These are phyloP conservation scores for Cutaneotrichosporon arboriforme DNA, from an alignment of 1,284 basidiomycete species.

Conservation along the genomic window DNA sequence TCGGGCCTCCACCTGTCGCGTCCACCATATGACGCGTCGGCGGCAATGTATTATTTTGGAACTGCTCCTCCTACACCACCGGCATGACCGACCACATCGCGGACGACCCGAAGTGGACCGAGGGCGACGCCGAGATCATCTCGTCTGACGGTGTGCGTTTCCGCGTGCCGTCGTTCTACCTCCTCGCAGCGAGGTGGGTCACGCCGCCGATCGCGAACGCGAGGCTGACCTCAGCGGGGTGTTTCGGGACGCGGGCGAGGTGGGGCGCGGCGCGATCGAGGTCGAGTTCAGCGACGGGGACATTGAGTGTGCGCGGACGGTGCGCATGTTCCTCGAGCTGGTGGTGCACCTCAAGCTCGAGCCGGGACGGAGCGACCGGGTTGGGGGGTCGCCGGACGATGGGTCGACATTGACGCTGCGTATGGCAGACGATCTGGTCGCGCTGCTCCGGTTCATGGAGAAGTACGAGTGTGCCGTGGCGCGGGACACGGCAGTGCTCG, in stretches of 20 bases:
- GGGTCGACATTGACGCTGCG: background rate
- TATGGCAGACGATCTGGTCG: background rate
- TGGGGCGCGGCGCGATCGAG: background rate
- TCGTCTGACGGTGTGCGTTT: constrained; percentile 2
- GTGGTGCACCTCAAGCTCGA: background rate
- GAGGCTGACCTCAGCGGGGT: constrained; percentile 1
- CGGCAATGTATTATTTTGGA: background rate
- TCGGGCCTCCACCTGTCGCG: background rate
- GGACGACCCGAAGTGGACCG: background rate
- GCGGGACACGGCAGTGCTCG: background rate
- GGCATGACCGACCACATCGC: background rate
- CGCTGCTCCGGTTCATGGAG: background rate
- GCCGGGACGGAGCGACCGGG: background rate
- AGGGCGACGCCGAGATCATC: constrained; percentile 7
- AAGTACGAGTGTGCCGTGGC: constrained; percentile 7
- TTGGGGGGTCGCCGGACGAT: background rate
- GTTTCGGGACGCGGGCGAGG: background rate
- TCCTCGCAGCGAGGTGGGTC: constrained; percentile 7
- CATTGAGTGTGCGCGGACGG: background rate
- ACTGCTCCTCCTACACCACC: background rate
- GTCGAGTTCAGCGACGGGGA: constrained; percentile 1
- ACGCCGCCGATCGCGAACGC: no score
- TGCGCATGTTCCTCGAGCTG: constrained; percentile 2
- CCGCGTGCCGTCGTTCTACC: background rate
- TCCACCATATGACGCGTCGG: background rate